Conservation (phyloP, 2,329 filamentous ascomycete genomes). For the Colletotrichum tanaceti region DNA sequence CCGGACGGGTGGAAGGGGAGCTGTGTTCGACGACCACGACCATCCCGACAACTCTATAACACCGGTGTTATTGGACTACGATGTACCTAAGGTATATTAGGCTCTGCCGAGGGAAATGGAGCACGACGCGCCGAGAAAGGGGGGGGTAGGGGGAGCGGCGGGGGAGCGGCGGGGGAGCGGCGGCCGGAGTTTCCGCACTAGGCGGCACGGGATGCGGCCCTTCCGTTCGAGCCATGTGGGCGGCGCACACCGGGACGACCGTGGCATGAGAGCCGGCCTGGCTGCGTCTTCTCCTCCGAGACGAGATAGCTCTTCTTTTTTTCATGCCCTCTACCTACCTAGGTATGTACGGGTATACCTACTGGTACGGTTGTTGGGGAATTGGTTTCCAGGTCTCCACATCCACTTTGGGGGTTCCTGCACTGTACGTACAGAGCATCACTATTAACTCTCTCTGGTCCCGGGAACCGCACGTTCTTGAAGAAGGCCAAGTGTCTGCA, state of each 20-base stretch:
- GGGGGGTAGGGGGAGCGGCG: too few relatives aligned
- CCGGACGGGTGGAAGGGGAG: not conserved
- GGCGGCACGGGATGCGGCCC: slow-evolving; percentile 7
- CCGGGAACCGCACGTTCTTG: slow-evolving; percentile 5
- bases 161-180: too few relatives aligned
- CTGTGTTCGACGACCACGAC: not conserved
- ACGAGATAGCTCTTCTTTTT: not conserved
- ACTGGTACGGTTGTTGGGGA: not conserved
- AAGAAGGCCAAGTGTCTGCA: slow-evolving; percentile 6
- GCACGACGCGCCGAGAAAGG: not conserved
- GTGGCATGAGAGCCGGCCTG: not conserved
- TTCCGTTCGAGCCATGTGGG: slow-evolving; percentile 2
- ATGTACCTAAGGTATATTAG: too few relatives aligned
- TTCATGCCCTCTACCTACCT: too few relatives aligned
- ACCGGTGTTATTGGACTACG: not conserved
- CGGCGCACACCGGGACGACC: slow-evolving; percentile 2
- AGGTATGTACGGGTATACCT: too few relatives aligned
- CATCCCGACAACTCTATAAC: slow-evolving; percentile 2
- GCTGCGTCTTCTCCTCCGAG: not conserved
- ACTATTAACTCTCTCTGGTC: not conserved
- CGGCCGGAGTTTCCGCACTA: not conserved
- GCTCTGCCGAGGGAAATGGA: not conserved
- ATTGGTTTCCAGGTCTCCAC: slow-evolving; percentile 12
- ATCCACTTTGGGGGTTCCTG: slow-evolving; percentile 37
- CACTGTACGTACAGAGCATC: slow-evolving; percentile 33